A percentile compares a stretch with the other conserved stretches of the same genome.
phyloP scores from a whole-genome alignment of 139 green algal genomes.

The Chlamydomonas sp. region DNA sequence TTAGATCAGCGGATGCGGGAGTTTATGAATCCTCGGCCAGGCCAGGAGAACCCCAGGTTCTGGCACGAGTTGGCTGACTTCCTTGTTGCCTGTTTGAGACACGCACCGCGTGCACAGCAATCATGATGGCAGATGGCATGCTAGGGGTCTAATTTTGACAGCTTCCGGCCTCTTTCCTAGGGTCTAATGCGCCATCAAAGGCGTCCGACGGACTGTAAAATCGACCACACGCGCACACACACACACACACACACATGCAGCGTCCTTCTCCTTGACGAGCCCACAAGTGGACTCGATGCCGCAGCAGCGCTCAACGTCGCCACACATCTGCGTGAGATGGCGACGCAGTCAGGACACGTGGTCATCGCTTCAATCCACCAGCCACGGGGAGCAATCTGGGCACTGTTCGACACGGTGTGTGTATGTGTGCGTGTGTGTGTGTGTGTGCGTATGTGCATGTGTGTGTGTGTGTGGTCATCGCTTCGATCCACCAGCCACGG shows the following conservation, averaged over 20 bases:
- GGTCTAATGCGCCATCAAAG: not conserved
- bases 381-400: constrained; percentile 75
- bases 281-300: constrained; percentile 18
- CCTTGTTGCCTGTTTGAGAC: too few species aligned
- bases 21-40: too few species aligned
- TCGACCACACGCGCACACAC: not conserved
- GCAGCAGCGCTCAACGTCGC: constrained; percentile 3
- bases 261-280: constrained; percentile 38
- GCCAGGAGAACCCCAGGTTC: too few species aligned
- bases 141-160: too few species aligned
- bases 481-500: constrained; percentile 82
- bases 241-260: constrained; percentile 2
- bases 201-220: not conserved
- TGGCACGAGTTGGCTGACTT: too few species aligned
- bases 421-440: too few species aligned
- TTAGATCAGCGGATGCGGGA: too few species aligned
- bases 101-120: too few species aligned
- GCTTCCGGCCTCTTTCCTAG: not conserved
- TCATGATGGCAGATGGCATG: too few species aligned
- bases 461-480: constrained; percentile 74
- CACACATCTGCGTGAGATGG: constrained; percentile 41
- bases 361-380: constrained; percentile 83
- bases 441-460: too few species aligned
- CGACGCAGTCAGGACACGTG: constrained; percentile 57
- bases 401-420: constrained; percentile 68